These are phyloP conservation scores for Sugiyamaella xylanicola DNA, from an alignment of 1,139 yeast species.

Conservation along the genomic window DNA sequence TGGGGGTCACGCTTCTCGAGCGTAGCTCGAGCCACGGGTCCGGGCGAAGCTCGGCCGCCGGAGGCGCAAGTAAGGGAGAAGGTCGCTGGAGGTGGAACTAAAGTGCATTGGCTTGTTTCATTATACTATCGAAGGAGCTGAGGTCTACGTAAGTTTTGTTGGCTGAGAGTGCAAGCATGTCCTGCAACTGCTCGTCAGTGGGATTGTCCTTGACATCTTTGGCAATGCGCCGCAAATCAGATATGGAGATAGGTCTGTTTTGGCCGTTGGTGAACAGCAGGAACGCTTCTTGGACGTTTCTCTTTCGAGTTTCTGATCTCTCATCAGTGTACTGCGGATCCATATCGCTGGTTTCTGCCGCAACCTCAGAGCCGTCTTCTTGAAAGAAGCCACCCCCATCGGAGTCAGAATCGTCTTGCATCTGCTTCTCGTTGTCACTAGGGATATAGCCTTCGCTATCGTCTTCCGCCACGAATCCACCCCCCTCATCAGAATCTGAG, in stretches of 20 bases:
- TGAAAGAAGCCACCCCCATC: constrained; percentile 19
- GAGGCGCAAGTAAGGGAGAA: too few species aligned
- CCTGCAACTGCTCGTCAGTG: constrained; percentile 37
- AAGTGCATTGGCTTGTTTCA: constrained; percentile 28
- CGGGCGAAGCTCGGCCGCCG: neutral
- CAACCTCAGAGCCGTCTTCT: constrained; percentile 23
- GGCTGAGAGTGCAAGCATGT: constrained; percentile 39
- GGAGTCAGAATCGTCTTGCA: constrained; percentile 12
- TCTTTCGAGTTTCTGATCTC: neutral
- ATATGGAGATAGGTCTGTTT: constrained; percentile 30
- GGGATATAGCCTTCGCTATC: constrained; percentile 15
- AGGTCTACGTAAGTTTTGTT: constrained; percentile 27
- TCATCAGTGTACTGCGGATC: neutral
- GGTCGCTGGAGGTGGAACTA: neutral
- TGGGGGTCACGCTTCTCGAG: too few species aligned
- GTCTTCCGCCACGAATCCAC: constrained; percentile 15
- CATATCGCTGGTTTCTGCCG: neutral
- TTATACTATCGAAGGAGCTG: constrained; percentile 30
- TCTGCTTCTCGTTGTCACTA: neutral
- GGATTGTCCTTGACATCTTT: constrained; percentile 37
- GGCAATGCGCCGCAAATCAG: constrained; percentile 35
- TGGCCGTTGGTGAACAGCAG: constrained; percentile 33
- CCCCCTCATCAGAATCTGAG: constrained; percentile 7
- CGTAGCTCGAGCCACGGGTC: neutral
- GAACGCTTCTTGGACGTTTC: constrained; percentile 30